These are phyloP conservation scores for Dichomitus squalens DNA, from an alignment of 1,284 basidiomycete genomes.

Conservation along the genomic window DNA sequence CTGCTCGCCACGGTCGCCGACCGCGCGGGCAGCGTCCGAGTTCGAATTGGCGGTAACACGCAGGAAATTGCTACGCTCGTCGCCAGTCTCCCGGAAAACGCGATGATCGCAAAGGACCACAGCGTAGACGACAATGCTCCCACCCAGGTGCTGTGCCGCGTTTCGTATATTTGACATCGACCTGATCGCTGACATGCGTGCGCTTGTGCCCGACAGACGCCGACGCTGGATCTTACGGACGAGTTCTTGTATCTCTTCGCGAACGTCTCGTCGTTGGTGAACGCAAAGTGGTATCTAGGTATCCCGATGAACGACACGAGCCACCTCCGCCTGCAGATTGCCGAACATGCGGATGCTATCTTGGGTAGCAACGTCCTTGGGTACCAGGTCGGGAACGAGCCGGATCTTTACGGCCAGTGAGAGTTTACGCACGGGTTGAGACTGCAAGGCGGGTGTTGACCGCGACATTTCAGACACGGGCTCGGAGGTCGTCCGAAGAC, in stretches of 20 bases:
- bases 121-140: constrained; percentile 32
- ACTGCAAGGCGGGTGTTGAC: background rate
- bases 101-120: constrained; percentile 52
- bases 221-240: constrained; percentile 43
- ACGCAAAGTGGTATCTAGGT: no score
- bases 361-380: constrained; percentile 63
- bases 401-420: constrained; percentile 43
- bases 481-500: constrained; percentile 37
- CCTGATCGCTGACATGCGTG: background rate
- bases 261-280: constrained; percentile 42
- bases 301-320: constrained; percentile 54
- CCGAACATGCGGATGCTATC: constrained; percentile 47
- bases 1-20: constrained; percentile 64
- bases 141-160: background rate
- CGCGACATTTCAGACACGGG: constrained; percentile 6
- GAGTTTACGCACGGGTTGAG: constrained; percentile 1
- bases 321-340: constrained; percentile 57
- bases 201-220: constrained; percentile 14
- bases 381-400: constrained; percentile 58
- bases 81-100: constrained; percentile 44
- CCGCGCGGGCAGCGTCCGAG: constrained; percentile 53
- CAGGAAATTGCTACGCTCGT: constrained; percentile 65
- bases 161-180: background rate
- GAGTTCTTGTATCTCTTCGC: constrained; percentile 45
- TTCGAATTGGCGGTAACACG: constrained; percentile 76